These are phyloP conservation scores for Begonia peltatifolia DNA, from an alignment of 306 rosid species.

Conservation along the genomic window DNA sequence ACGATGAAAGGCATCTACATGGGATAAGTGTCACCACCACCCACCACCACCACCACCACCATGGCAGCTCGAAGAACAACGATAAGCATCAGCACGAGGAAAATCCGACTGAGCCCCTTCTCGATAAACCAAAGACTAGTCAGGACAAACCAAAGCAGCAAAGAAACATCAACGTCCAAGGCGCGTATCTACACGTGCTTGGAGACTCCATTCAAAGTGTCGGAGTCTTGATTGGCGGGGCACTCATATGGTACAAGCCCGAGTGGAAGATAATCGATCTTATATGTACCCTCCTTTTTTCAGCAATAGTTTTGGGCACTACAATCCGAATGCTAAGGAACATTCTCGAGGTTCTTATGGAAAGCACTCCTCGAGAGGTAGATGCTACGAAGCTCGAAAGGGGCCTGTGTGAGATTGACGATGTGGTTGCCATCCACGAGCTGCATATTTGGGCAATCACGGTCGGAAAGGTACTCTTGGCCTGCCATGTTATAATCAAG, in stretches of 20 bases:
- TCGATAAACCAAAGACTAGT: too few species aligned
- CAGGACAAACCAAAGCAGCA: too few species aligned
- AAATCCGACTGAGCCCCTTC: too few species aligned
- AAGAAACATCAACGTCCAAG: too few species aligned
- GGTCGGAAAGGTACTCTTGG: conserved; percentile 24
- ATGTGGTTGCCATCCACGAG: conserved; percentile 21
- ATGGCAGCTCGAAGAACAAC: too few species aligned
- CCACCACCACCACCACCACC: too few species aligned
- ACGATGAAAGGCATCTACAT: too few species aligned
- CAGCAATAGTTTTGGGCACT: conserved; percentile 18
- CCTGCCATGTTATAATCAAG: conserved; percentile 25
- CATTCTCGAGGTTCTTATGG: conserved; percentile 36
- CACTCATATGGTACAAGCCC: conserved; percentile 26
- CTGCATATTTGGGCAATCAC: conserved; percentile 30
- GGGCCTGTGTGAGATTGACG: conserved; percentile 2
- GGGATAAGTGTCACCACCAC: too few species aligned
- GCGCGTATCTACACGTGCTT: too few species aligned
- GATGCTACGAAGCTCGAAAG: conserved; percentile 37
- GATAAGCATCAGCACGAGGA: too few species aligned
- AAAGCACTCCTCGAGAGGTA: conserved; percentile 34
- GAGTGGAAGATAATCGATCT: conserved; percentile 33
- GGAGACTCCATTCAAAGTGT: too few species aligned
- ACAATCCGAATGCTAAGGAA: conserved; percentile 32
- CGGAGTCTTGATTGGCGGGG: too few species aligned
- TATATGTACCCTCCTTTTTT: conserved; percentile 21